Base-by-base conservation (phyloP, 2,329 filamentous ascomycete genomes). In the Claviceps pazoutovae region DNA sequence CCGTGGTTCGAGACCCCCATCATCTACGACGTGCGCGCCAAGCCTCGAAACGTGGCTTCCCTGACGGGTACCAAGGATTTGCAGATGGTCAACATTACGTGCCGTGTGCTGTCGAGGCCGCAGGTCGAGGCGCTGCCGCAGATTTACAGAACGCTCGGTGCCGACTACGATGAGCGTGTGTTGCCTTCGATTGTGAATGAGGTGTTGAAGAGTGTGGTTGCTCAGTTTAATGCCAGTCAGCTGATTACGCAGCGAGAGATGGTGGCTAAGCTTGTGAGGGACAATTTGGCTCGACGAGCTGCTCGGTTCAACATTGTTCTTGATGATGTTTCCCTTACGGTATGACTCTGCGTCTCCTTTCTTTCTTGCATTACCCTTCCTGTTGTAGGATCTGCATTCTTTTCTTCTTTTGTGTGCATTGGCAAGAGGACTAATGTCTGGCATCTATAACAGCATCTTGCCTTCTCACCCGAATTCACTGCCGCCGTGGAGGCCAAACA, bases 71-170 rank as follows among this genome's bases (percentile, higher is more conserved):
- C 93, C 65, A 98, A 98, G 78, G 93, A 98, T 72, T 74, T 98
- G 71, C 93, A 98, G 76, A 98, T 98, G 93, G 93, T 97, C 66
- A 98, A 98, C 80, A 97, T 98, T 68, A 98, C 91, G 65, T 98
- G 93, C 72, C 91, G 93, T 87, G 93, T 98, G 54, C 86, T 98
- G 50, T 96, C 91, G 54, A 79, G 89, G 61, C 93, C 93, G 52
- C 82, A 89, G 53, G 75, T 98, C 63, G 82, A 87, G 58, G 86
- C 90, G 36, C 81, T 98, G 43, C 93, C 93, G 17, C 88, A 95
- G 72, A 98, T 98, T 64, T 98, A 97, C 78, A 80, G 93, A 59
- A 98, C 93, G 1, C 79, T 98, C 38, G 93, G 93, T 51, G 84
- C 83, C 52, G 93, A 98, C 71, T 98, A 97, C 67, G 93, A 98